These are phyloP conservation scores for Debaryomyces robertsiae DNA, from an alignment of 1,139 yeast genomes.

Conservation along the genomic window DNA sequence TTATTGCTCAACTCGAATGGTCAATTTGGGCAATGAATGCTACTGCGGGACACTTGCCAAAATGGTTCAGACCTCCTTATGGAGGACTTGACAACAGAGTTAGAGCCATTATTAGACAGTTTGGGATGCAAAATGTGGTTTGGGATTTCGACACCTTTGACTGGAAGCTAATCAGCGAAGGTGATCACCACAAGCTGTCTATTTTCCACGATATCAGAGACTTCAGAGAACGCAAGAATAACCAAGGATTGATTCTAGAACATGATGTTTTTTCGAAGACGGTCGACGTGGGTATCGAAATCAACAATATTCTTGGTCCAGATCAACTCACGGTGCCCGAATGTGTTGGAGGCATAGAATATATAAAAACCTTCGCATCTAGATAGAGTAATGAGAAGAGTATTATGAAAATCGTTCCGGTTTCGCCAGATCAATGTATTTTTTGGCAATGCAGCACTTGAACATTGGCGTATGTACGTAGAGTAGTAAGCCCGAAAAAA, in stretches of 20 bases:
- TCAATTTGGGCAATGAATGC: slow-evolving; percentile 98
- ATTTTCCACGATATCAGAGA: slow-evolving; percentile 55
- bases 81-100: slow-evolving; percentile 92
- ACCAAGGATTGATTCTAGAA: slow-evolving; percentile 72
- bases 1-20: slow-evolving; percentile 92
- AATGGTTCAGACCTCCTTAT: slow-evolving; percentile 95
- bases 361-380: slow-evolving; percentile 33
- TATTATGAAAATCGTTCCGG: too few relatives aligned
- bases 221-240: slow-evolving; percentile 48
- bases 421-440: too few relatives aligned
- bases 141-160: slow-evolving; percentile 95
- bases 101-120: slow-evolving; percentile 74
- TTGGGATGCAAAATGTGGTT: slow-evolving; percentile 83
- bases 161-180: slow-evolving; percentile 65
- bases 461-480: too few relatives aligned
- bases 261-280: slow-evolving; percentile 76
- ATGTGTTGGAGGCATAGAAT: slow-evolving; percentile 69
- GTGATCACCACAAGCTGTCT: slow-evolving; percentile 41
- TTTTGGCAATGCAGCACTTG: too few relatives aligned
- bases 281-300: slow-evolving; percentile 66
- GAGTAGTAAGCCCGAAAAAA: too few relatives aligned
- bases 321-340: slow-evolving; percentile 79
- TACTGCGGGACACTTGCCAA: slow-evolving; percentile 84
- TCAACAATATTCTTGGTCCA: slow-evolving; percentile 52
- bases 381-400: not conserved